Evolutionary conservation across 2,329 filamentous ascomycete genomes (phyloP).

Genomic region (Colletotrichum abscissum): DNA sequence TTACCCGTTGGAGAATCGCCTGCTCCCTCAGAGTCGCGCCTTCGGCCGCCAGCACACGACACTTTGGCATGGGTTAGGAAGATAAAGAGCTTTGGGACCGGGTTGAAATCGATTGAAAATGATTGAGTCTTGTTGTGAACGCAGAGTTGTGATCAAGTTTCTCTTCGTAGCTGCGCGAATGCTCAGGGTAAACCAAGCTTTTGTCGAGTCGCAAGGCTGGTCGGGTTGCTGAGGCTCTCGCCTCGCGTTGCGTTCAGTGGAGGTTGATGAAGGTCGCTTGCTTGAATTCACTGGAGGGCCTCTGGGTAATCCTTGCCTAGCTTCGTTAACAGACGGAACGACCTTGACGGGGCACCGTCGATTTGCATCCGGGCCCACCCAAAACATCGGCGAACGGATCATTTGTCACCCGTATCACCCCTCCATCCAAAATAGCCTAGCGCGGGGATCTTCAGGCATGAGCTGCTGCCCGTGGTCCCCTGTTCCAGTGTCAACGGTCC

Average conservation of each 20-base stretch:
- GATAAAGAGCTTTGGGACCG: neutral
- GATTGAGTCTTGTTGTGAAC: neutral
- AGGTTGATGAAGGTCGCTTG: conserved; percentile 19
- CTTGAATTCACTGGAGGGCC: neutral
- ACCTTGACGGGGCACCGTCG: conserved; percentile 3
- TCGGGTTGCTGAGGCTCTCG: conserved; percentile 25
- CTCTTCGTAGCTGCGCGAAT: neutral
- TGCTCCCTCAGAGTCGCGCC: conserved; percentile 19
- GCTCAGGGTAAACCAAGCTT: neutral
- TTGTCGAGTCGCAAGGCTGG: conserved; percentile 6
- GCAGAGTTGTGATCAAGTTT: neutral
- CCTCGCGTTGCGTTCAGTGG: conserved; percentile 31
- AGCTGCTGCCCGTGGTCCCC: conserved; percentile 11
- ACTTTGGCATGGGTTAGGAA: conserved; percentile 21
- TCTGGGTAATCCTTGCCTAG: conserved; percentile 33
- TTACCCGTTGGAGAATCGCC: conserved; percentile 1
- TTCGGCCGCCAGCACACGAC: conserved; percentile 8
- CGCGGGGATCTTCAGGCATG: conserved; percentile 32
- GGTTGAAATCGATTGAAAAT: neutral
- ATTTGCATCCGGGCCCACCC: conserved; percentile 7
- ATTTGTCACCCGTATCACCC: conserved; percentile 28
- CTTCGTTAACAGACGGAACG: conserved; percentile 15
- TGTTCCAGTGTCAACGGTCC: conserved; percentile 15
- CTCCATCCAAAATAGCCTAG: conserved; percentile 35
- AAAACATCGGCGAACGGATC: conserved; percentile 23